Conservation (phyloP, 495 filamentous ascomycete genomes). For the Xylaria intraflava region DNA sequence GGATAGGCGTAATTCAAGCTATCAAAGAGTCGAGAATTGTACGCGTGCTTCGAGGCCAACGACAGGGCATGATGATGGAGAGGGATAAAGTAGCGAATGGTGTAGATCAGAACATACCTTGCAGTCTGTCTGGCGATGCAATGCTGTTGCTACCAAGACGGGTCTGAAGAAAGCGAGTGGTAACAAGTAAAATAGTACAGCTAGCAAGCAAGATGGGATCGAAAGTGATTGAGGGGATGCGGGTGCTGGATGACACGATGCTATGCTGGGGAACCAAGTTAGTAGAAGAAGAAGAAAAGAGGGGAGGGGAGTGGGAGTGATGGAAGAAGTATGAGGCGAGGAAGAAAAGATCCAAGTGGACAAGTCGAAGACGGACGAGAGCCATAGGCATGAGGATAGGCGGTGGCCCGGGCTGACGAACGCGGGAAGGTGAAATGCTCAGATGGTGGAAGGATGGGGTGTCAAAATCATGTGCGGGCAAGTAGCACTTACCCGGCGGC, state of each 20-base stretch:
- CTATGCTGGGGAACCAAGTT: constrained; percentile 42
- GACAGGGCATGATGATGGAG: too few relatives aligned
- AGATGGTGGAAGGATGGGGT: neutral
- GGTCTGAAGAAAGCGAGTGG: constrained; percentile 44
- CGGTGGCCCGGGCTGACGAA: neutral
- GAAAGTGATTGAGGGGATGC: constrained; percentile 39
- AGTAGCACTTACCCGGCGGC: neutral
- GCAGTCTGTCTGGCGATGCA: constrained; percentile 24
- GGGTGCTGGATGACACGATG: constrained; percentile 41
- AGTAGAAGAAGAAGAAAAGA: constrained; percentile 24
- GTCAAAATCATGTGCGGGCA: too few relatives aligned
- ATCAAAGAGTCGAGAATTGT: too few relatives aligned
- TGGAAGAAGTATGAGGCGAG: neutral
- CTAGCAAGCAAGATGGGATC: constrained; percentile 48
- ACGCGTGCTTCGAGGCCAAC: too few relatives aligned
- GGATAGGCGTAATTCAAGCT: too few relatives aligned
- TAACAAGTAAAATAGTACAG: constrained; percentile 49
- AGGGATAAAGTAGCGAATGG: neutral
- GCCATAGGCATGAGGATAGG: neutral
- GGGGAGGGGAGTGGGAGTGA: neutral
- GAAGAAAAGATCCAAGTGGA: neutral
- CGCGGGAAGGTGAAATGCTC: neutral
- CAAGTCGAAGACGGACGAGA: neutral
- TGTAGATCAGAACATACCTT: constrained; percentile 14
- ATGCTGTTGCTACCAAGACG: constrained; percentile 44